These are phyloP conservation scores for Helicocarpus griseus DNA, from an alignment of 2,329 filamentous ascomycete species.

Conservation along the genomic window DNA sequence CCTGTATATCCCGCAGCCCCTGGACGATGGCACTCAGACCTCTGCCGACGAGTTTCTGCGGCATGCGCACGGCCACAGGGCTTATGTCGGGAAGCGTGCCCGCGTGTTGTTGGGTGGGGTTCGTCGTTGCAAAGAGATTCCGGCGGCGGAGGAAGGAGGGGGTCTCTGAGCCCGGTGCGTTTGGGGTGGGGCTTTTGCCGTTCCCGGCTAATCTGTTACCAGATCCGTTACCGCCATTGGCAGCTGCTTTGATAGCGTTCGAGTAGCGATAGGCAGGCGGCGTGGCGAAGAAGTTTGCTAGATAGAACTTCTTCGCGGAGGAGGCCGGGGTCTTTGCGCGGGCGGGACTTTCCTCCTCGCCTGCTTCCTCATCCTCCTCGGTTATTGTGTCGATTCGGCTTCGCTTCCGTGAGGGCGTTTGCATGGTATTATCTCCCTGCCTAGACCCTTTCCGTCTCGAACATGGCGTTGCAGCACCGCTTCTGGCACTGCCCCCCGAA, in stretches of 20 bases:
- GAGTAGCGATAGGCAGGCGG: constrained; percentile 36
- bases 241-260: constrained; percentile 27
- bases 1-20: constrained; percentile 31
- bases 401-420: background rate
- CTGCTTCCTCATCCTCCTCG: background rate
- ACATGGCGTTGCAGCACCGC: constrained; percentile 14
- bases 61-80: constrained; percentile 29
- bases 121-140: constrained; percentile 22
- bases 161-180: constrained; percentile 23
- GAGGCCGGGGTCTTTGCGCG: constrained; percentile 29
- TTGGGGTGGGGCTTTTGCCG: constrained; percentile 4
- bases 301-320: constrained; percentile 35
- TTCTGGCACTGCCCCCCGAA: constrained; percentile 21
- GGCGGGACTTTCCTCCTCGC: constrained; percentile 5
- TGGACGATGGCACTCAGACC: constrained; percentile 31
- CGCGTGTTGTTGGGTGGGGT: constrained; percentile 10
- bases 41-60: constrained; percentile 28
- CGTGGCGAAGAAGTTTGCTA: constrained; percentile 37
- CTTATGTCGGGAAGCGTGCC: constrained; percentile 19
- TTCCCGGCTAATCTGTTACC: background rate
- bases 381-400: background rate
- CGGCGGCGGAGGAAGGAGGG: constrained; percentile 32
- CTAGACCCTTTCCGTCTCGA: background rate
- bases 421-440: background rate
- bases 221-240: constrained; percentile 12